Conservation (phyloP, 257 asterid genomes). For the Osmanthus fragrans region DNA sequence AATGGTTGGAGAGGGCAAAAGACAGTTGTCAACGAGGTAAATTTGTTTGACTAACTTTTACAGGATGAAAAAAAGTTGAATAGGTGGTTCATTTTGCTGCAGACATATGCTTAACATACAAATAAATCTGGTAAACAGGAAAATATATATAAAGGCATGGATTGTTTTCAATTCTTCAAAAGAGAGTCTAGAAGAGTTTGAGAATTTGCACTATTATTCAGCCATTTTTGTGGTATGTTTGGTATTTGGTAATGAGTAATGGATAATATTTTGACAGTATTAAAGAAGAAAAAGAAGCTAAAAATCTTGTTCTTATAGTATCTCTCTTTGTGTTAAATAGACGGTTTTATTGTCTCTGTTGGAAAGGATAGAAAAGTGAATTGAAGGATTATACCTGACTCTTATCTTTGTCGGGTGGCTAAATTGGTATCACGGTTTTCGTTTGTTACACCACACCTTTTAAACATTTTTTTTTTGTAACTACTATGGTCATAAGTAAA, state of each 20-base stretch:
- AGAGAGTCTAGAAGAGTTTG: background rate
- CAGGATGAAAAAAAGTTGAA: background rate
- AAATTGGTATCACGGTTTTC: too few species aligned
- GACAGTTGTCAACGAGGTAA: slow-evolving; percentile 69
- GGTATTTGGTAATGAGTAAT: background rate
- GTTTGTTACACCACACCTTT: too few species aligned
- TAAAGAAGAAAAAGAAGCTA: background rate
- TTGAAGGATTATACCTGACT: too few species aligned
- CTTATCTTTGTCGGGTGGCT: too few species aligned
- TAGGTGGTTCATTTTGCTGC: background rate
- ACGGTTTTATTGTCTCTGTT: too few species aligned
- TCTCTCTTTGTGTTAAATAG: background rate
- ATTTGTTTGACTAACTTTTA: slow-evolving; percentile 2
- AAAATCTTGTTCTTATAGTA: too few species aligned
- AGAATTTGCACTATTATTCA: background rate
- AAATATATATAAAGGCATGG: background rate
- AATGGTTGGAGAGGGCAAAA: slow-evolving; percentile 79
- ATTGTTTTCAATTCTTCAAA: background rate
- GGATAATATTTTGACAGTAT: background rate
- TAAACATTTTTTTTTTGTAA: too few species aligned
- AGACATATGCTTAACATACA: background rate
- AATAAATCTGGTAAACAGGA: background rate
- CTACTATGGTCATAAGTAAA: too few species aligned
- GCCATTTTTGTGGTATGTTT: background rate
- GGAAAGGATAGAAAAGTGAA: too few species aligned